phyloP scores from a whole-genome alignment of 441 rosid species.

The Cnidoscolus chayamansa region DNA sequence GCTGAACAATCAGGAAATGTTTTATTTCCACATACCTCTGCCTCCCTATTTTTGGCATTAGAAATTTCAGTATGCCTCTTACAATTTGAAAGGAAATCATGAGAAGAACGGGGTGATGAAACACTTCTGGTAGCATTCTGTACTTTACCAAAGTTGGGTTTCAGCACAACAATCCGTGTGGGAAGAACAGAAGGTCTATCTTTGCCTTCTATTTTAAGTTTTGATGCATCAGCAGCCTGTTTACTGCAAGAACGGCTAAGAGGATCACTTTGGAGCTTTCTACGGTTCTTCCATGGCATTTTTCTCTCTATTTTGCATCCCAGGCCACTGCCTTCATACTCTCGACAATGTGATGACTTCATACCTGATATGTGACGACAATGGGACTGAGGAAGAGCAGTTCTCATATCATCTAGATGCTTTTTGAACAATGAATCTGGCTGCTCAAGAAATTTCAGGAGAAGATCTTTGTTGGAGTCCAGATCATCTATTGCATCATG shows the following conservation, averaged over 20 bases:
- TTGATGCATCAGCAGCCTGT: constrained; percentile 36
- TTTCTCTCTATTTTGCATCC: constrained; percentile 39
- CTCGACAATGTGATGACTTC: constrained; percentile 37
- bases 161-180: constrained; percentile 85
- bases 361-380: constrained; percentile 37
- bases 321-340: constrained; percentile 27
- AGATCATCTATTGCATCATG: constrained; percentile 72
- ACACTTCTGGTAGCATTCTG: constrained; percentile 38
- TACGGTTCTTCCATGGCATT: constrained; percentile 30
- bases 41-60: constrained; percentile 35
- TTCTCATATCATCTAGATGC: constrained; percentile 72
- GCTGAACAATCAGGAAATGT: constrained; percentile 40
- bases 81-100: constrained; percentile 45
- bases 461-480: constrained; percentile 70
- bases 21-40: constrained; percentile 37
- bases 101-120: constrained; percentile 51
- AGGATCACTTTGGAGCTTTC: constrained; percentile 32
- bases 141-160: constrained; percentile 68
- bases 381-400: constrained; percentile 38
- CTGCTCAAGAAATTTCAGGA: constrained; percentile 75
- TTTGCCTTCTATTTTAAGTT: constrained; percentile 41
- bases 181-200: constrained; percentile 39
- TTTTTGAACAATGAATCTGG: constrained; percentile 79
- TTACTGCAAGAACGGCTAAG: constrained; percentile 31
- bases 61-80: constrained; percentile 35